phyloP scores from a whole-genome alignment of 2,329 filamentous ascomycete genomes.

The Leptographium wingfieldii region DNA sequence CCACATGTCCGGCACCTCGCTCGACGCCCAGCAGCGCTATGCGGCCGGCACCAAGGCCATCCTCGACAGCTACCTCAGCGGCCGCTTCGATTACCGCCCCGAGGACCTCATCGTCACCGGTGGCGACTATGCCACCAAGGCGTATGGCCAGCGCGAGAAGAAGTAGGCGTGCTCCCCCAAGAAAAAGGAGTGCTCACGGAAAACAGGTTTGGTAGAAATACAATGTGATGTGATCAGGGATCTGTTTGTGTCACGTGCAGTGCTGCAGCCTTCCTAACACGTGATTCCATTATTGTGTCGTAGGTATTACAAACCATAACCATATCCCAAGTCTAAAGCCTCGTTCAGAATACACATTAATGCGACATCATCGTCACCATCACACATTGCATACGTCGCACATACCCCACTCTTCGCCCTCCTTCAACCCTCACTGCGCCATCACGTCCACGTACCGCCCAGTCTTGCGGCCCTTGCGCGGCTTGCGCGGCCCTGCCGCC shows the following conservation, averaged over 20 bases:
- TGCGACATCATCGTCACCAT: not conserved
- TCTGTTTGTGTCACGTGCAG: no score
- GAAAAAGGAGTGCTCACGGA: no score
- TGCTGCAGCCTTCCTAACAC: no score
- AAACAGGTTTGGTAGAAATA: no score
- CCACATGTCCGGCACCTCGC: constrained; percentile 97
- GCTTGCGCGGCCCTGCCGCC: constrained; percentile 46
- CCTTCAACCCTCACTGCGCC: not conserved
- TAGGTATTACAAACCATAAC: not conserved
- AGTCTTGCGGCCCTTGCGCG: constrained; percentile 62
- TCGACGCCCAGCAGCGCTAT: constrained; percentile 92
- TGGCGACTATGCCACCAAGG: constrained; percentile 90
- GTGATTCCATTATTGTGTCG: not conserved
- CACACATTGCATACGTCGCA: not conserved
- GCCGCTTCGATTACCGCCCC: constrained; percentile 74
- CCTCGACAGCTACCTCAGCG: constrained; percentile 79
- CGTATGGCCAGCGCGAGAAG: constrained; percentile 66
- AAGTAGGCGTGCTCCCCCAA: constrained; percentile 14
- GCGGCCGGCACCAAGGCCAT: constrained; percentile 81
- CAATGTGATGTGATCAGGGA: no score
- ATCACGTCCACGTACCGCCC: constrained; percentile 82
- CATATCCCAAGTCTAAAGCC: not conserved
- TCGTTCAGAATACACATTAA: not conserved
- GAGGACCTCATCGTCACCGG: constrained; percentile 83
- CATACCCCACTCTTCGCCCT: not conserved